Evolutionary conservation across 495 filamentous ascomycete species (phyloP), one percentile per base, ranked within the genome.

Genomic region (Penicillium paxilli): DNA sequence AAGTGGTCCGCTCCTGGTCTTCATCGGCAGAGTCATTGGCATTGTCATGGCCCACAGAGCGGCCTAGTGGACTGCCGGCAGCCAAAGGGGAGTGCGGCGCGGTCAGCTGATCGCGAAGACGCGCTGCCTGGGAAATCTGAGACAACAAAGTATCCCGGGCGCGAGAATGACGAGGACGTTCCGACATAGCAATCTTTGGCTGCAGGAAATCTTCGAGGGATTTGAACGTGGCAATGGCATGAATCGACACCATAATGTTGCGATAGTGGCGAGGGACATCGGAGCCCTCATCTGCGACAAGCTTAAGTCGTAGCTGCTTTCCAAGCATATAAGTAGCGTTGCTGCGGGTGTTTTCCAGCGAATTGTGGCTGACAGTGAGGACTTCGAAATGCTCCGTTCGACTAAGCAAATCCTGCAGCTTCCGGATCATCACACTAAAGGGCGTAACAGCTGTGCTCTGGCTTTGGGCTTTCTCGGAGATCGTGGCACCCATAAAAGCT

Each of bases 331-430:
- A 93, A 4, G 92, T 84, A 5, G 92, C 90, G 63, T 91, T 98
- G 75, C 87, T 94, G 44, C 93, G 84, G 45, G 91, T 96, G 44
- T 88, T 91, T 63, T 98, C 95, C 50, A 93, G 88, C 10, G 90
- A 87, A 58, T 94, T 96, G 50, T 96, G 89, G 60, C 93, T 90
- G 49, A 98, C 91, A 19, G 95, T 99, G 49, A 96, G 76, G 35
- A 99, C 95, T 65, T 98, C 95, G 64, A 98, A 98, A 72, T 98
- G 95, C 67, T 99, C 95, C 23, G 93, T 93, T 50, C 95, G 84
- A 73, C 95, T 98, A 14, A 98, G 80, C 30, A 98, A 76, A 75
- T 98, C 94, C 69, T 99, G 95, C 28, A 98, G 75, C 71, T 99
- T 99, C 54, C 91, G 88, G 41, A 96, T 86, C 59, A 99, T 73